Base-by-base conservation (phyloP, 2,329 filamentous ascomycete genomes). In the Arthroderma uncinatum region DNA sequence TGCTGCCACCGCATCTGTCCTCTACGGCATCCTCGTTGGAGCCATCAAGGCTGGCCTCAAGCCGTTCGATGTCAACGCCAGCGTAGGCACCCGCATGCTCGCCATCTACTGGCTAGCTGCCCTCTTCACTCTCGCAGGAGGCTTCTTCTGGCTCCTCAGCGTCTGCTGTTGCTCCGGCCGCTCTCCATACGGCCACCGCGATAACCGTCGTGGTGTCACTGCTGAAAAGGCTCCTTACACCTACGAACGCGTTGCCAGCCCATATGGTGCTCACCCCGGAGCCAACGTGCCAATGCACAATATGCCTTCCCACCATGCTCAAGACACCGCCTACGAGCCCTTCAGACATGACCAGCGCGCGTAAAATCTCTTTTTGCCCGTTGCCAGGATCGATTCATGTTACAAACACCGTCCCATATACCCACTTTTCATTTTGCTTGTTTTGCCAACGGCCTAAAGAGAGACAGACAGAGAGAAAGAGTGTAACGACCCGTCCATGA, bases 101-200 rank as follows among this genome's bases (percentile, higher is more conserved):
- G 79, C 79, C 36, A 74, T 83, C 19, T 82, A 86, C 65, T 96
- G 91, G 89, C 77, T 97, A 59, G 85, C 84, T 44, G 85, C 85
- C 39, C 87, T 82, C 28, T 90, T 94, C 68, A 85, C 86, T 60
- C 69, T 93, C 34, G 87, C 72, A 42, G 85, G 86, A 6, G 82
- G 82, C 62, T 74, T 95, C 68, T 96, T 97, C 85, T 97, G 93
- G 92, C 76, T 91, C 67, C 82, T 94, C 71, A 89, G 84, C 71
- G 81, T 87, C 66, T 97, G 92, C 85, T 97, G 91, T 82, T 95
- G 91, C 79, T 83, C 81, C 64, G 88, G 89, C 50, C 77, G 79
- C 64, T 78, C 74, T 56, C 73, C 75, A 28, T 76, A 76, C 55
- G 69, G 74, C 66, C 74, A 73, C 62, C 63, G 69, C 60, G 68